These are phyloP conservation scores for Brassica nigra DNA, from an alignment of 345 rosid species.

Conservation along the genomic window DNA sequence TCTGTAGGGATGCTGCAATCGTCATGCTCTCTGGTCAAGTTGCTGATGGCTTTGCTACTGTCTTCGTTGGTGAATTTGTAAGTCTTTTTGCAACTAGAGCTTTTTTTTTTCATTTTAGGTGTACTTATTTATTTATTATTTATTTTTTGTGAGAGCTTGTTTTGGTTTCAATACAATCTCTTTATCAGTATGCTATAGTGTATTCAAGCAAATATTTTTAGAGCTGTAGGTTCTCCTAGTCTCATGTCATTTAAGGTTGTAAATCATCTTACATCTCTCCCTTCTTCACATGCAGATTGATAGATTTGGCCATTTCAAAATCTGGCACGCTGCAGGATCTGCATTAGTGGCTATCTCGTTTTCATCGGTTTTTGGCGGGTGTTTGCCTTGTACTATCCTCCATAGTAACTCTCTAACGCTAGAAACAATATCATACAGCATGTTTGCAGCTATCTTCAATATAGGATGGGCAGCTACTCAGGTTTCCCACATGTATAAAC, in stretches of 20 bases:
- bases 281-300: slow-evolving; percentile 35
- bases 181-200: background rate
- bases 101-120: too few species aligned
- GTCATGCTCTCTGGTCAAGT: slow-evolving; percentile 96
- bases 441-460: slow-evolving; percentile 88
- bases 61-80: slow-evolving; percentile 73
- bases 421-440: slow-evolving; percentile 75
- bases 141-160: background rate
- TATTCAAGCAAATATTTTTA: background rate
- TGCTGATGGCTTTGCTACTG: slow-evolving; percentile 87
- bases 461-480: slow-evolving; percentile 98
- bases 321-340: slow-evolving; percentile 95
- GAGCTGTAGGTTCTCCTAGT: background rate
- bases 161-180: background rate
- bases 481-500: slow-evolving; percentile 93
- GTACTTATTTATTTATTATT: too few species aligned
- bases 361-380: slow-evolving; percentile 96
- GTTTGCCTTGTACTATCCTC: slow-evolving; percentile 70
- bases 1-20: slow-evolving; percentile 72
- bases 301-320: slow-evolving; percentile 94
- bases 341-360: slow-evolving; percentile 79
- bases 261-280: too few species aligned
- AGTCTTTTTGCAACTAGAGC: too few species aligned
- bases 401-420: slow-evolving; percentile 45
- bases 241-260: too few species aligned